phyloP scores from a whole-genome alignment of 2,329 filamentous ascomycete species.

The Alternaria gaisen region DNA sequence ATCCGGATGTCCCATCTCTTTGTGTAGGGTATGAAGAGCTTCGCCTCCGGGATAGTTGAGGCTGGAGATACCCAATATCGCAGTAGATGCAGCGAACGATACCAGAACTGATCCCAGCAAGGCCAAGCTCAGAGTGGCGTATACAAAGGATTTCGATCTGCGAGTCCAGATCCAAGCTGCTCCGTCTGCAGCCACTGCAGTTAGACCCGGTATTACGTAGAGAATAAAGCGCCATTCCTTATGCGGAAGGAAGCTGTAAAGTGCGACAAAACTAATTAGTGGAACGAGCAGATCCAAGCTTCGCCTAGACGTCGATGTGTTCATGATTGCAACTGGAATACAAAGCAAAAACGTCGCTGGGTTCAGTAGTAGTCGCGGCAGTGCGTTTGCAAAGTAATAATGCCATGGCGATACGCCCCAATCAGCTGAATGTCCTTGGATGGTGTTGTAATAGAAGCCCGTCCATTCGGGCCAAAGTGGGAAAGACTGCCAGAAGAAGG shows the following conservation, averaged over 20 bases:
- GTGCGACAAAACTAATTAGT: conserved; percentile 72
- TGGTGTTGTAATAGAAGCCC: conserved; percentile 90
- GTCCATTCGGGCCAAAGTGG: conserved; percentile 87
- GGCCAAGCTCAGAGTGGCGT: conserved; percentile 62
- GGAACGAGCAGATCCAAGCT: conserved; percentile 69
- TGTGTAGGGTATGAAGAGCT: conserved; percentile 66
- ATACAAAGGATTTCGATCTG: conserved; percentile 67
- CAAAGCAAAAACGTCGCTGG: conserved; percentile 68
- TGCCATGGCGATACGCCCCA: conserved; percentile 90
- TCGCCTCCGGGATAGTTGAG: conserved; percentile 94
- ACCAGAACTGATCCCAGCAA: conserved; percentile 68
- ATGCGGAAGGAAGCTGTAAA: conserved; percentile 91
- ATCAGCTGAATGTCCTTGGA: conserved; percentile 80
- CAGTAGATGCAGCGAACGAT: conserved; percentile 68
- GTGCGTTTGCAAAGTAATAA: conserved; percentile 82
- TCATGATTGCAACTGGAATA: conserved; percentile 61
- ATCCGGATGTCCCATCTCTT: conserved; percentile 23
- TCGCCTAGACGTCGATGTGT: conserved; percentile 53
- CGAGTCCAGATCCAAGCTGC: conserved; percentile 71
- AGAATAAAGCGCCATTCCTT: conserved; percentile 97
- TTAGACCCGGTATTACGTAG: conserved; percentile 83
- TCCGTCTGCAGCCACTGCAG: conserved; percentile 76
- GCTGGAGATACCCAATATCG: conserved; percentile 79
- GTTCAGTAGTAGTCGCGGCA: conserved; percentile 86
- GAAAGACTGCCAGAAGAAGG: conserved; percentile 87